Evolutionary conservation across 345 rosid genomes (phyloP), one percentile per base, ranked within the genome.

Genomic region (Gynandropsis gynandra): DNA sequence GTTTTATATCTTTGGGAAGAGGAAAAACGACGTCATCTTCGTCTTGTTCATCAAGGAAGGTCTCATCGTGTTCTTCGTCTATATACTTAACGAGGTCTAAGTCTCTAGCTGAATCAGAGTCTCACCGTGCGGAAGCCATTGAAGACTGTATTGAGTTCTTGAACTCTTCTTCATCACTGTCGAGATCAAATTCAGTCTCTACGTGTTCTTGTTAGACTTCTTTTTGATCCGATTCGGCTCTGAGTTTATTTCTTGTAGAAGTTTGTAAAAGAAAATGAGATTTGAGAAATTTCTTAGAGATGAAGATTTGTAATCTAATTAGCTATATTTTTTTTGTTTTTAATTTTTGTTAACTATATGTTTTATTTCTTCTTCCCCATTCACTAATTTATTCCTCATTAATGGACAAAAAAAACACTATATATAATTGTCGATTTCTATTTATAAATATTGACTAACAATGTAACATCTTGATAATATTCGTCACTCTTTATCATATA

Each of bases 121-220:
- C 88, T 14, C 94, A 83, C 39, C 72, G 85, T 62, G 94, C 86
- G 33, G 90, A 89, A 68, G 96, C 95, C 20, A 73, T 89, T 0
- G 88, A 83, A 56, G 94, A 89, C 50, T 89, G 97, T 68, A 89
- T 89, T 45, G 76, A 80, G 81, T 89, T 86, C 85, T 71, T 86
- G 20, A 86, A 89, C 51, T 81, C 89, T 63, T 85, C 87, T n/a
- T 79, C 54, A 13, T 83, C 87, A 50, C 48, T 84, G 68, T 79
- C 72, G 9, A 73, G 95, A 65, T 80, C 90, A 56, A 89, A 74
- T 66, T 86, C 95, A 0, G 69, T 74, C 65, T 72, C 88, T 16
- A 27, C 78, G 5, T 59, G 64, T 63, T 80, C 82, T 62, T 65
- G 78, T 52, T 71, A 65, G 15, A 12, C 5, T 1, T 16, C 49